These are phyloP conservation scores for Blepharisma undulans DNA, from an alignment of 169 alveolate genomes.

Conservation along the genomic window DNA sequence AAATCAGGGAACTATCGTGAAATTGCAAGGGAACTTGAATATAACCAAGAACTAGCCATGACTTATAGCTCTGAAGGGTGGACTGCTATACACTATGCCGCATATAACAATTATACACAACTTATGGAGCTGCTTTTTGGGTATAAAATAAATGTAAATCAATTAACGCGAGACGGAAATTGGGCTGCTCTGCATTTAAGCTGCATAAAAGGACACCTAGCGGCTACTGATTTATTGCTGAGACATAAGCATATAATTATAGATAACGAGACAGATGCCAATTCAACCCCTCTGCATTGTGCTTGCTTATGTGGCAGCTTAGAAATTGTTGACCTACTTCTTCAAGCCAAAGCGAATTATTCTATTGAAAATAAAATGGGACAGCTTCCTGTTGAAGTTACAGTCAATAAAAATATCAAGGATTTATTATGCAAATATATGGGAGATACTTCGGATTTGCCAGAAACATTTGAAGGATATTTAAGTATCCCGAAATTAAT, in stretches of 20 bases:
- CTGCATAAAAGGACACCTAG: conserved; percentile 20
- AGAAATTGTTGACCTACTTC: background rate
- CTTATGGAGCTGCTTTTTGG: background rate
- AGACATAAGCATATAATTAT: background rate
- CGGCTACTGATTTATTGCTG: background rate
- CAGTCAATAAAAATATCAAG: background rate
- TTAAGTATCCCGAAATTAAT: background rate
- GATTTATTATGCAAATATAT: conserved; percentile 10
- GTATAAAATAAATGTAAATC: background rate
- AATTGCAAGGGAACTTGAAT: background rate
- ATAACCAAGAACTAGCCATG: background rate
- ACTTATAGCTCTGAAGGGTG: conserved; percentile 19
- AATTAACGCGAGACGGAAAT: conserved; percentile 4
- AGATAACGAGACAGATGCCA: background rate
- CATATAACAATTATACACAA: background rate
- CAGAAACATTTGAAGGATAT: conserved; percentile 21
- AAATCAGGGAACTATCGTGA: background rate
- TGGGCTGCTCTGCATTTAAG: conserved; percentile 10
- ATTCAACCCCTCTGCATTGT: conserved; percentile 16
- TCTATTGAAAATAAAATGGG: conserved; percentile 16
- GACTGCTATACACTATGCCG: background rate
- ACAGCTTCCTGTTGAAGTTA: conserved; percentile 24
- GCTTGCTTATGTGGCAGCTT: conserved; percentile 14
- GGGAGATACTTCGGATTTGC: conserved; percentile 22
- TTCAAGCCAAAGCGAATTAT: background rate